phyloP scores from a whole-genome alignment of 1,284 basidiomycete species.

The Volvariella surrecta region DNA sequence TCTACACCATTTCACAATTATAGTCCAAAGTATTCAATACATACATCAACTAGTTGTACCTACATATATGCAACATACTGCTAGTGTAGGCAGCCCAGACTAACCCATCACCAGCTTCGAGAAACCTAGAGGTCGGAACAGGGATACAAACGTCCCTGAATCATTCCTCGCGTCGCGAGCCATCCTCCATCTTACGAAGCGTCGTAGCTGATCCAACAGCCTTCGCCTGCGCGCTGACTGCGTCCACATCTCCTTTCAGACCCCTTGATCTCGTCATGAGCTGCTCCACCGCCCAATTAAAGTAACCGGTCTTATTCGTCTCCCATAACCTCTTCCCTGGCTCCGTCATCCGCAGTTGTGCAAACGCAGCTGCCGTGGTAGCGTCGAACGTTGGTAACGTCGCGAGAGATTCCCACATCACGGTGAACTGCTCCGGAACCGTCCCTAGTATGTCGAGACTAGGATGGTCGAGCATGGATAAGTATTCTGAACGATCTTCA shows the following conservation, averaged over 20 bases:
- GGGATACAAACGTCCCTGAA: too few species aligned
- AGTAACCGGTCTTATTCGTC: conserved; percentile 53
- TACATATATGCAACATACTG: too few species aligned
- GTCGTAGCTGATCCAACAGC: too few species aligned
- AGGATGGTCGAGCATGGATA: conserved; percentile 1
- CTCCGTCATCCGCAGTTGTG: conserved; percentile 33
- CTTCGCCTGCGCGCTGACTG: conserved; percentile 14
- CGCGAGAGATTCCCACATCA: conserved; percentile 37
- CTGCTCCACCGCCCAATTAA: conserved; percentile 57
- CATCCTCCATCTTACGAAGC: too few species aligned
- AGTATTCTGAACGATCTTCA: conserved; percentile 15
- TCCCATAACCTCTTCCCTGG: conserved; percentile 69
- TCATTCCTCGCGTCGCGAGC: too few species aligned
- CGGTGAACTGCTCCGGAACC: conserved; percentile 28
- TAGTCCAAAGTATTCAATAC: too few species aligned
- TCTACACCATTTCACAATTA: too few species aligned
- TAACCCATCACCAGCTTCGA: too few species aligned
- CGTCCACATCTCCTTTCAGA: conserved; percentile 7
- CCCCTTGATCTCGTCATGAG: conserved; percentile 39
- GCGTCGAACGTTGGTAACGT: conserved; percentile 44
- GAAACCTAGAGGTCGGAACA: too few species aligned
- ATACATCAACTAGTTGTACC: too few species aligned
- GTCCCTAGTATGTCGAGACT: conserved; percentile 22
- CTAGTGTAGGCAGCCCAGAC: too few species aligned
- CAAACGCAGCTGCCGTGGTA: conserved; percentile 20